phyloP scores from a whole-genome alignment of 768 basidiomycete genomes.

The Mrakia gelida region DNA sequence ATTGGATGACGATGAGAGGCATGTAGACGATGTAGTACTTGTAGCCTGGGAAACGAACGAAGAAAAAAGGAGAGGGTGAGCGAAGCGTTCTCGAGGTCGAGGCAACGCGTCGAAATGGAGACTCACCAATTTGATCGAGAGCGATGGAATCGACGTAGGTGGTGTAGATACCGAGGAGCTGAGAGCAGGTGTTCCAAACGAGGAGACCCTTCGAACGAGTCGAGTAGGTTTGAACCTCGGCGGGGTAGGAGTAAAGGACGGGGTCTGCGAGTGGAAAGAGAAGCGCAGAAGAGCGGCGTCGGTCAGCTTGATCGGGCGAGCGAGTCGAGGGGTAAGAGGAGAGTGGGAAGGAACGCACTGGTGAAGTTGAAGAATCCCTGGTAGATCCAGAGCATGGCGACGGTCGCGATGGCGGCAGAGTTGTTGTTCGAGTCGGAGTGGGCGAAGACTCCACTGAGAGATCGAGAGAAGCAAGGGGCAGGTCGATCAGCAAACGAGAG shows the following conservation, averaged over 20 bases:
- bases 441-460: constrained; percentile 39
- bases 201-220: constrained; percentile 46
- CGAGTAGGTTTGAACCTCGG: constrained; percentile 46
- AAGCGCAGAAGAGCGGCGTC: background rate
- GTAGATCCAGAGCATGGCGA: constrained; percentile 44
- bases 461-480: background rate
- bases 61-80: background rate
- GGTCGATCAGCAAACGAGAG: background rate
- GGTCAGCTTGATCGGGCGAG: background rate
- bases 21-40: constrained; percentile 46
- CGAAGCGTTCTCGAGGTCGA: background rate
- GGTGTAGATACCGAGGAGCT: constrained; percentile 18
- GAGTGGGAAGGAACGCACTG: constrained; percentile 20
- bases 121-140: constrained; percentile 29
- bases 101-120: background rate
- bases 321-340: no score
- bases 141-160: constrained; percentile 28
- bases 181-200: constrained; percentile 43
- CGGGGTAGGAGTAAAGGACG: constrained; percentile 38
- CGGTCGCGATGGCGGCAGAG: constrained; percentile 40
- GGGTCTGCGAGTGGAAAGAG: constrained; percentile 22
- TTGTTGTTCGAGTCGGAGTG: constrained; percentile 36
- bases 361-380: constrained; percentile 44
- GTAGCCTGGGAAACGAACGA: constrained; percentile 34
- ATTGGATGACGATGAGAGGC: constrained; percentile 45